Base-by-base conservation (phyloP, 1,139 yeast species). In the Torulaspora globosa region DNA sequence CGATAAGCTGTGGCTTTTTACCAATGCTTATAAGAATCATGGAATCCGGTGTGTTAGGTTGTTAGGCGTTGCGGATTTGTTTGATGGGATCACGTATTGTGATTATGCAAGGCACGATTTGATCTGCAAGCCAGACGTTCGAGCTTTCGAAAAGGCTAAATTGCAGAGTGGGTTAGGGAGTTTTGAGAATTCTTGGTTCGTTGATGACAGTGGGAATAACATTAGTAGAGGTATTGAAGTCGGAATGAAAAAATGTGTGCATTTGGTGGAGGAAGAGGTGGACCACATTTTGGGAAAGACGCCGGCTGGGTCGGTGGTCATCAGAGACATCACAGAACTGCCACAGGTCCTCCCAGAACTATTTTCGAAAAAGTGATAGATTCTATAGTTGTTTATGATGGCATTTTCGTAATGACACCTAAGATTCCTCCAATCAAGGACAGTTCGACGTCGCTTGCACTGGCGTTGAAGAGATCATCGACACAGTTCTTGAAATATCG, bases 61-160 rank as follows among this genome's bases (percentile, higher is more conserved):
- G 45, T 72, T 92, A 41, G 97, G 96, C 1, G 66, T 92, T 28
- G 96, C 92, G 18, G 97, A 90, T 63, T 65, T 88, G 47, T 90
- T 92, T 62, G 97, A 90, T 55, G 98, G 98, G 1, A 75, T 92
- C 57, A 88, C 97, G 0, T 92, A 72, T 68, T 92, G 98, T 69
- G 95, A 92, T 68, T 92, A 92, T 63, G 65, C 77, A 7, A 66
- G 71, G 52, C 52, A 55, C 24, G 67, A 69, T 18, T 73, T 92
- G 48, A 67, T 83, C 27, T 90, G 97, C 69, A 92, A 92, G 69
- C 98, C 98, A 12, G 86, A 86, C 80, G 70, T 72, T 12, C 72
- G 67, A 54, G 70, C 80, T 61, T 76, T 80, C 55, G 73, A 73
- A 30, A 71, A 67, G 47, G 87, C 88, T 15, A 72, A 86, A 67